These are phyloP conservation scores for Simmondsia chinensis DNA, from an alignment of 148 eudicot species.

Conservation along the genomic window DNA sequence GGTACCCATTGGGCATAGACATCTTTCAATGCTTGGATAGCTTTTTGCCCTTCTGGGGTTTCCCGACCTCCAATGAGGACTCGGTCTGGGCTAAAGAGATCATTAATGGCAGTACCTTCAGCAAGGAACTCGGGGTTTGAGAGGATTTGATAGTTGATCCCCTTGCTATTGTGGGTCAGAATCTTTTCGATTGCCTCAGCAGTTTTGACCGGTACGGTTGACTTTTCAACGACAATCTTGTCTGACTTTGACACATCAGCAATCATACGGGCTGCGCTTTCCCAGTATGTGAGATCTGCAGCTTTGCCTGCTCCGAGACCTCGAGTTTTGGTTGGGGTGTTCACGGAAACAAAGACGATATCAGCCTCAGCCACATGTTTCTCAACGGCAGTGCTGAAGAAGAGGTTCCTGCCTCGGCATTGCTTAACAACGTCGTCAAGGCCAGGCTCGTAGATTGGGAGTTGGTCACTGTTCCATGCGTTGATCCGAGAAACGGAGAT, in stretches of 20 bases:
- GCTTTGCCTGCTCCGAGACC: conserved; percentile 69
- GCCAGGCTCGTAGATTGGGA: conserved; percentile 59
- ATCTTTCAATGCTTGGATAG: conserved; percentile 55
- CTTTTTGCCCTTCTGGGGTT: conserved; percentile 62
- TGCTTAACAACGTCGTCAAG: conserved; percentile 66
- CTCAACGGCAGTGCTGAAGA: conserved; percentile 76
- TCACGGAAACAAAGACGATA: conserved; percentile 53
- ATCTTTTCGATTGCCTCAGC: conserved; percentile 83
- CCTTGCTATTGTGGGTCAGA: conserved; percentile 62
- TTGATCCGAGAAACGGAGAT: conserved; percentile 59
- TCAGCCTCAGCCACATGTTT: conserved; percentile 74
- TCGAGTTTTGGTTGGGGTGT: conserved; percentile 48
- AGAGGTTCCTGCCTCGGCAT: conserved; percentile 68
- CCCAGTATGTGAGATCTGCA: conserved; percentile 66
- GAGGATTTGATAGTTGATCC: conserved; percentile 54
- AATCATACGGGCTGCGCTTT: conserved; percentile 80
- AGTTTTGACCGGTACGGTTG: conserved; percentile 76
- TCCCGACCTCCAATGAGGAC: conserved; percentile 85
- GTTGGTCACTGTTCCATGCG: conserved; percentile 58
- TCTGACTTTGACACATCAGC: conserved; percentile 76
- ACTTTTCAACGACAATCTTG: conserved; percentile 73
- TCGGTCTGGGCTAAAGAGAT: conserved; percentile 63
- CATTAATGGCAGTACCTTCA: conserved; percentile 75
- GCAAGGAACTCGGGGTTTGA: conserved; percentile 87
- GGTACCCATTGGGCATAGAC: conserved; percentile 85